Base-by-base conservation (phyloP, 805 yeast genomes). In the Wickerhamomyces sydowiorum region DNA sequence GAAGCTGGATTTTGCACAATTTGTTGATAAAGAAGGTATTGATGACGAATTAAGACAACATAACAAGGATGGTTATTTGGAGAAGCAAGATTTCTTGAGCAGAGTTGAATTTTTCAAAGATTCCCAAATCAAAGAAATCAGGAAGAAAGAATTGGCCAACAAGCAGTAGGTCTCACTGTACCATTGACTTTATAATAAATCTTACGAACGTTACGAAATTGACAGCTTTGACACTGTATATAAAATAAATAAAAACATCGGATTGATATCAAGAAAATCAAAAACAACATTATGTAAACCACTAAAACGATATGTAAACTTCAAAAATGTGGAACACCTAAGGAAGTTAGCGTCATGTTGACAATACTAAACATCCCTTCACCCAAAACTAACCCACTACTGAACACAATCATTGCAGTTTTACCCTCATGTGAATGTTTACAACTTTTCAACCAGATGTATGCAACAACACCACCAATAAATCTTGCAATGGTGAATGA, bases 401-500 rank as follows among this genome's bases (percentile, higher is more conserved):
- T 86, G 52, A 88, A 79, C 17, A 91, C 89, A 46, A 91, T 88
- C 79, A 91, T 73, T 34, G 72, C 72, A 1, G 93, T 86, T 48
- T 77, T 79, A 21, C 76, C 76, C 37, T 68, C 69, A 8, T 71
- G 66, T 41, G 60, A 54, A 29, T 62, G 52, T 36, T 56, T 56
- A n/a, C 56, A 52, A 18, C 59, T 62, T 23, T 61, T 64, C 44
- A 78, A 48, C 88, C 90, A 79, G 49, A 65, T 47, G 55, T 75
- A 74, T 1, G 89, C 76, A 27, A 79, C 55, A 3, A 85, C 51
- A 2, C 99, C 99, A 9, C 99, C 99, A 19, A 88, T 47, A 58
- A 93, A 91, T 52, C 99, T 71, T 1, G 98, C 98, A 36, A 91
- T 68, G 0, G 98, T 93, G 64, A 91, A 93, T 37, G 88, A 82